Conservation (phyloP, 176 grass and related monocot species). For the Rhynchospora tenuis region DNA sequence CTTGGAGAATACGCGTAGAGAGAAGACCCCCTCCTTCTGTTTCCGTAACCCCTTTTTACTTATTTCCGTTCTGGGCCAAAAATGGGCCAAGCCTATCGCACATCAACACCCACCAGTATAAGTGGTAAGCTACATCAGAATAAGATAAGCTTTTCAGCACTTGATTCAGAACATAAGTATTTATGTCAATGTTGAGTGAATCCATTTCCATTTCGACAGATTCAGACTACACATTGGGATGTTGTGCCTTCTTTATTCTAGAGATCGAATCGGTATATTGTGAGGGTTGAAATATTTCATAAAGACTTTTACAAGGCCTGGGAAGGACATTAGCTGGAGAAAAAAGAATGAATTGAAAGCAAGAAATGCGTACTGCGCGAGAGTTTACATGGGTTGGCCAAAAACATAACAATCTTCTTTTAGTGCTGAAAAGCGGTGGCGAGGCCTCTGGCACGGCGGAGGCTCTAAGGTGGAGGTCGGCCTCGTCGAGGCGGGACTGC, state of each 20-base stretch:
- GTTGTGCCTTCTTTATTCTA: constrained; percentile 8
- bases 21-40: no score
- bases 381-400: constrained; percentile 25
- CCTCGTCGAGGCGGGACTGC: no score
- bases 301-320: constrained; percentile 16
- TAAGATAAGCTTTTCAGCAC: constrained; percentile 34
- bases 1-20: no score
- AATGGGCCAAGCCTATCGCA: no score
- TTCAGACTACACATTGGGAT: constrained; percentile 33
- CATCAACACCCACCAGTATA: constrained; percentile 45
- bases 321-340: not conserved
- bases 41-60: no score
- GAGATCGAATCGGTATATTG: constrained; percentile 17
- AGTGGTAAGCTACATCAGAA: constrained; percentile 31
- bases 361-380: not conserved
- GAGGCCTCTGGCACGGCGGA: no score
- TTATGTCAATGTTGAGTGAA: constrained; percentile 28
- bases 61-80: no score
- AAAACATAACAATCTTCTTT: constrained; percentile 44
- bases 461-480: no score
- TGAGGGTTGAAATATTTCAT: constrained; percentile 13
- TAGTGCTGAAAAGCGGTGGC: no score
- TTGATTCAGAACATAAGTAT: constrained; percentile 32
- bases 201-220: constrained; percentile 28
- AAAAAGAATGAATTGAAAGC: not conserved